Base-by-base conservation (phyloP, 495 filamentous ascomycete species). In the Neohortaea acidophila region DNA sequence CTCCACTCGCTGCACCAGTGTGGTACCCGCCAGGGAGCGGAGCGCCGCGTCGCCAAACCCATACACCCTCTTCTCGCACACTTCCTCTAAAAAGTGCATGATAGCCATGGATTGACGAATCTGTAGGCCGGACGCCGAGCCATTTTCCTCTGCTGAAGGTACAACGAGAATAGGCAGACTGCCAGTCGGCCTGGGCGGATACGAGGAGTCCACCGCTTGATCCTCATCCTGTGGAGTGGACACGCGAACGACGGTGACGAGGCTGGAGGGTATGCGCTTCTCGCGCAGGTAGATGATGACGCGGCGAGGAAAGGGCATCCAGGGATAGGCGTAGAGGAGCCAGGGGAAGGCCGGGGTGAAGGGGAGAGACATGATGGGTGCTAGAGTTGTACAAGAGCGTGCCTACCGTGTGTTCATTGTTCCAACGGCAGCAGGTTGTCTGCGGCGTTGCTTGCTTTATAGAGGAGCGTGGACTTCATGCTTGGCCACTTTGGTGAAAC, bases 241-340 rank as follows among this genome's bases (percentile, higher is more conserved):
- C 20, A 38, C 35, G 4, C 12, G 35, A 15, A 38, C 35, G 9
- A 25, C 21, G n/a, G 6, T 24, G 35, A 38, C 22, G 35, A 25
- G 35, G 4, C 20, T 25, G 7, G 19, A 24, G 4, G 35, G 21
- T 13, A 38, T 38, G 4, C 26, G 21, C 22, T 38, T 38, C 35
- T 38, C 35, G 19, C 21, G 35, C 20, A 38, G 35, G 17, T 38
- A 38, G 18, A 38, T 38, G 35, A 20, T 26, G 12, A 38, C 19
- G 22, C 35, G 35, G 17, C 35, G 35, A 28, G 35, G 35, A 14
- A 25, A 38, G 5, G 35, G 35, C 35, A 38, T 38, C 35, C 35
- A 38, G 7, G 35, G 35, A 22, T 38, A 38, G 35, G 10, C 10
- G 19, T 38, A 38, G 21, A 38, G 35, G 20, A 38, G 35, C 4